Conservation (phyloP, 805 yeast species). For the Brettanomyces custersianus region DNA sequence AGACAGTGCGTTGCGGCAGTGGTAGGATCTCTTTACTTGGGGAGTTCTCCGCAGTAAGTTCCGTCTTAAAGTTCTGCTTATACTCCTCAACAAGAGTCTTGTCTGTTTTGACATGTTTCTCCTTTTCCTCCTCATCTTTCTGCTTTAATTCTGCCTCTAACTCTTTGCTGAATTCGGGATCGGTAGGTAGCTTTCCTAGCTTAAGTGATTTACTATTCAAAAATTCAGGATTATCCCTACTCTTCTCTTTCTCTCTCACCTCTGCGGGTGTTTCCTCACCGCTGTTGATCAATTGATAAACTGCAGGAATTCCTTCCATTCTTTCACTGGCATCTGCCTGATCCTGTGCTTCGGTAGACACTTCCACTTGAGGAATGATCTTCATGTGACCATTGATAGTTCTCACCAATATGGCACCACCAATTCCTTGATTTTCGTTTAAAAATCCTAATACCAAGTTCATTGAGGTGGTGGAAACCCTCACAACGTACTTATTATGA, state of each 20-base stretch:
- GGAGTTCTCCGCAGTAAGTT: conserved; percentile 46
- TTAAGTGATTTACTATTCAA: conserved; percentile 65
- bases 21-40: conserved; percentile 76
- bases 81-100: conserved; percentile 58
- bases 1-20: conserved; percentile 71
- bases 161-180: conserved; percentile 76
- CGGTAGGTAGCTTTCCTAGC: conserved; percentile 79
- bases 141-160: conserved; percentile 74
- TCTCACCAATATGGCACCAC: conserved; percentile 82
- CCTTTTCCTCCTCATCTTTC: conserved; percentile 49
- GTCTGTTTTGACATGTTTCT: conserved; percentile 10
- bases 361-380: conserved; percentile 33
- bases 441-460: conserved; percentile 77
- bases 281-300: conserved; percentile 26
- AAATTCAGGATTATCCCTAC: conserved; percentile 28
- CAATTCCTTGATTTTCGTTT: conserved; percentile 86
- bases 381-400: conserved; percentile 77
- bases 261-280: conserved; percentile 7
- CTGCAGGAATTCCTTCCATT: conserved; percentile 41
- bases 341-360: conserved; percentile 37
- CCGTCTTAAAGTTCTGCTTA: conserved; percentile 46
- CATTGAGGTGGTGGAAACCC: conserved; percentile 75
- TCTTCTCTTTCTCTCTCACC: conserved; percentile 12
- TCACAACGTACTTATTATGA: conserved; percentile 62
- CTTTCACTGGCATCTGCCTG: conserved; percentile 30